phyloP scores from a whole-genome alignment of 2,329 filamentous ascomycete genomes.

The Xylariaceae sp. region DNA sequence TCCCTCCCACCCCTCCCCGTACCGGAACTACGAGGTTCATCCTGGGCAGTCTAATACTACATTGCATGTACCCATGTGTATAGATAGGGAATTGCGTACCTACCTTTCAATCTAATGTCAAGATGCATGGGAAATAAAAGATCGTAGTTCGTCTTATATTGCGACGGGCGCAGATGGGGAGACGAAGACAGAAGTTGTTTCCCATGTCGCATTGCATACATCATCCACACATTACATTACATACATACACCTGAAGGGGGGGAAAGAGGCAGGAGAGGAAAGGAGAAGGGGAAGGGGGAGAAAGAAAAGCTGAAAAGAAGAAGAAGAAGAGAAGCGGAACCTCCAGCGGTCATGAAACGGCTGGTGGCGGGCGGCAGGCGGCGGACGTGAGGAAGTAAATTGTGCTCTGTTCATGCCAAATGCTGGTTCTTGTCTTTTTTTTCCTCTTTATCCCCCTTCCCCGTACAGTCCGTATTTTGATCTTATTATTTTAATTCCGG shows the following conservation, averaged over 20 bases:
- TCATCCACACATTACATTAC: background rate
- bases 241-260: background rate
- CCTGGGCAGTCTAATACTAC: no score
- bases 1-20: no score
- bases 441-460: background rate
- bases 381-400: background rate
- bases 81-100: background rate
- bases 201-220: background rate
- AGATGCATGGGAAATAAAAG: background rate
- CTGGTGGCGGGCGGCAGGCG: background rate
- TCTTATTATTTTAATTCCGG: background rate
- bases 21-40: no score
- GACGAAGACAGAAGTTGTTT: background rate
- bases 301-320: conserved; percentile 3
- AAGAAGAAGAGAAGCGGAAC: conserved; percentile 1
- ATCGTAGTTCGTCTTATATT: background rate
- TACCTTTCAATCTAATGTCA: background rate
- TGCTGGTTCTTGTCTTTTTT: background rate
- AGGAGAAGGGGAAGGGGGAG: background rate
- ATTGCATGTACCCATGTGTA: no score
- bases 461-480: background rate
- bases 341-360: conserved; percentile 1
- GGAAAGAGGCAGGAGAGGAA: conserved; percentile 2
- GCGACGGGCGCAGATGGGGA: no score
- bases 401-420: background rate